phyloP scores from a whole-genome alignment of 306 rosid genomes.

The Ziziphus jujuba region DNA sequence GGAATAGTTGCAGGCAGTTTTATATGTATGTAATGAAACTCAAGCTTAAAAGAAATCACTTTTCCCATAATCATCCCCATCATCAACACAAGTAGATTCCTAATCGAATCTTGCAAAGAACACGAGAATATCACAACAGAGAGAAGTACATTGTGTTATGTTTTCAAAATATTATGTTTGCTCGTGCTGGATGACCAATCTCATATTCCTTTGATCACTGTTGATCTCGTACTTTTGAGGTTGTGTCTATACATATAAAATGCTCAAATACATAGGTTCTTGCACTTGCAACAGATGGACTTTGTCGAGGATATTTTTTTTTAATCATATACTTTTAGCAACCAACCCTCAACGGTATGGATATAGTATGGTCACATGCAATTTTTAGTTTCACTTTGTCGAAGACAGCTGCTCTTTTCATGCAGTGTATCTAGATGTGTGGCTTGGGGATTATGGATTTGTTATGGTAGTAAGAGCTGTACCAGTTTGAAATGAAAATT shows the following conservation, averaged over 20 bases:
- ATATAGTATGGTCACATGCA: slow-evolving; percentile 20
- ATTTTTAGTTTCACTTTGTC: slow-evolving; percentile 29
- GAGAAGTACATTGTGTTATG: slow-evolving; percentile 30
- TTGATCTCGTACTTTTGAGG: slow-evolving; percentile 44
- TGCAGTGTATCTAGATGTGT: slow-evolving; percentile 18
- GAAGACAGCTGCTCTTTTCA: slow-evolving; percentile 38
- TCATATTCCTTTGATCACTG: slow-evolving; percentile 30
- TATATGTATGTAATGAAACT: slow-evolving; percentile 10
- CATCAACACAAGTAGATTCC: slow-evolving; percentile 31
- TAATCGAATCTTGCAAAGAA: slow-evolving; percentile 26
- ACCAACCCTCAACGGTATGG: slow-evolving; percentile 12
- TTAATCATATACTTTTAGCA: slow-evolving; percentile 20
- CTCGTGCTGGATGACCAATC: slow-evolving; percentile 35
- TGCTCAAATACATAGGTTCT: slow-evolving; percentile 21
- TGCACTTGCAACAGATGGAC: slow-evolving; percentile 35
- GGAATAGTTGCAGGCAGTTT: slow-evolving; percentile 23
- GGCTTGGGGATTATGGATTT: slow-evolving; percentile 35
- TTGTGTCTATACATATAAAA: slow-evolving; percentile 28
- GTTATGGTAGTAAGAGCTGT: slow-evolving; percentile 24
- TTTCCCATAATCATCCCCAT: slow-evolving; percentile 30
- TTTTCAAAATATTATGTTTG: slow-evolving; percentile 39
- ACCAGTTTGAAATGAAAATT: slow-evolving; percentile 24
- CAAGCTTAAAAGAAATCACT: slow-evolving; percentile 5
- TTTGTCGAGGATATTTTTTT: slow-evolving; percentile 23
- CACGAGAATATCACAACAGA: slow-evolving; percentile 21